These are phyloP conservation scores for Penicillium sp. DNA, from an alignment of 2,329 filamentous ascomycete species.

Conservation along the genomic window DNA sequence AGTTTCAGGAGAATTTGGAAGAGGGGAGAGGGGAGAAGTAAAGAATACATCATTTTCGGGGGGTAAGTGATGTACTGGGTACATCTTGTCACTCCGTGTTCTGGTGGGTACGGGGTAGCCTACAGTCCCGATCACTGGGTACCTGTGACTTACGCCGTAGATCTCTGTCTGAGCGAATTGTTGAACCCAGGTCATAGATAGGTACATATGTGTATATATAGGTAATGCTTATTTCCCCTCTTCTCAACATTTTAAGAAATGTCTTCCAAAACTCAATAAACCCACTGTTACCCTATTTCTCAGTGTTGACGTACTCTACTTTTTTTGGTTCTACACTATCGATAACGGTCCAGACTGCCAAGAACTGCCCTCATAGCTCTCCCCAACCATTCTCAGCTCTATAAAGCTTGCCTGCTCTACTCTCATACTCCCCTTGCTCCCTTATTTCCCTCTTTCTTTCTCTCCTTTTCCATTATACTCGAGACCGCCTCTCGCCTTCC, in stretches of 20 bases:
- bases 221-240: background rate
- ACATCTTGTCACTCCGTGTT: constrained; percentile 13
- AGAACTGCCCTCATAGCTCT: constrained; percentile 24
- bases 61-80: constrained; percentile 16
- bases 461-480: constrained; percentile 3
- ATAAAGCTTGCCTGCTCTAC: constrained; percentile 14
- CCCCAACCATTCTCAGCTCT: constrained; percentile 26
- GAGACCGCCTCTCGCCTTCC: background rate
- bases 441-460: background rate
- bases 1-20: constrained; percentile 1
- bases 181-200: background rate
- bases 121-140: constrained; percentile 9
- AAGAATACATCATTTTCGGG: background rate
- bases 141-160: constrained; percentile 13
- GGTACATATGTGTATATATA: background rate
- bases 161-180: constrained; percentile 7
- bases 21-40: background rate
- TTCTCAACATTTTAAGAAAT: background rate
- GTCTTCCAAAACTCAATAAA: background rate
- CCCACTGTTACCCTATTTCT: background rate
- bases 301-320: constrained; percentile 12
- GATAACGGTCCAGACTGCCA: constrained; percentile 24
- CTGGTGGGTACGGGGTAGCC: constrained; percentile 22
- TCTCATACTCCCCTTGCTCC: background rate
- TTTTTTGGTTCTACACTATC: constrained; percentile 4